Percentiles rank a stretch among this genome's conserved stretches.
phyloP scores from a whole-genome alignment of 108 stramenopile species.

The Pseudonitzschia delicatissima region DNA sequence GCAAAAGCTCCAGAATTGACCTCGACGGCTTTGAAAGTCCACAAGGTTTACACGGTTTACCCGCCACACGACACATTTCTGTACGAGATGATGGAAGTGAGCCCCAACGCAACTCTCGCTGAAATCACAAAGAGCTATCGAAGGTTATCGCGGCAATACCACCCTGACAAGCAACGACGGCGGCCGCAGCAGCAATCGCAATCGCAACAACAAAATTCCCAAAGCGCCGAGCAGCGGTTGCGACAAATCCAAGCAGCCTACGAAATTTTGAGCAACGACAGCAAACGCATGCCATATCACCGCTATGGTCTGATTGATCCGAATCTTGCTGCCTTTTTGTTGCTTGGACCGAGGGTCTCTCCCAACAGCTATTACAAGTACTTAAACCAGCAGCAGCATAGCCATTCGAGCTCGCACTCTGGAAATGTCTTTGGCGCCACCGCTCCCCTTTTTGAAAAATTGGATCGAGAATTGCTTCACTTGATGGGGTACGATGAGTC shows the following conservation, averaged over 20 bases:
- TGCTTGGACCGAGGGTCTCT: constrained; percentile 38
- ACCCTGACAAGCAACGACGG: constrained; percentile 77
- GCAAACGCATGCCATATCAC: constrained; percentile 76
- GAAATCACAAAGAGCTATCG: constrained; percentile 77
- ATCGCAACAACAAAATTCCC: constrained; percentile 6
- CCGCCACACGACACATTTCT: constrained; percentile 73
- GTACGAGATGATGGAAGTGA: constrained; percentile 76
- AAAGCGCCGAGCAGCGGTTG: constrained; percentile 35
- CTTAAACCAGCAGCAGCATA: neutral
- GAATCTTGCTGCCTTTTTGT: constrained; percentile 42
- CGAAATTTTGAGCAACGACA: constrained; percentile 70
- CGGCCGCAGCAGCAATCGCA: neutral
- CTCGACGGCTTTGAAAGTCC: constrained; percentile 44
- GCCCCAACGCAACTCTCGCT: constrained; percentile 60
- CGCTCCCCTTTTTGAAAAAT: constrained; percentile 9
- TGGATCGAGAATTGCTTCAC: constrained; percentile 27
- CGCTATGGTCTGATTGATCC: constrained; percentile 60
- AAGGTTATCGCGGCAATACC: constrained; percentile 51
- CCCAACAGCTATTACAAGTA: neutral
- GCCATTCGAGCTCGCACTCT: neutral
- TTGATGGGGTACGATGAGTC: constrained; percentile 38
- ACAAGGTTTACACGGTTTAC: constrained; percentile 34
- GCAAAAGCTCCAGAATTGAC: constrained; percentile 30
- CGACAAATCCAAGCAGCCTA: constrained; percentile 56
- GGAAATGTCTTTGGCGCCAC: neutral